phyloP scores from a whole-genome alignment of 352 stramenopile species.

The Peronospora destructor region DNA sequence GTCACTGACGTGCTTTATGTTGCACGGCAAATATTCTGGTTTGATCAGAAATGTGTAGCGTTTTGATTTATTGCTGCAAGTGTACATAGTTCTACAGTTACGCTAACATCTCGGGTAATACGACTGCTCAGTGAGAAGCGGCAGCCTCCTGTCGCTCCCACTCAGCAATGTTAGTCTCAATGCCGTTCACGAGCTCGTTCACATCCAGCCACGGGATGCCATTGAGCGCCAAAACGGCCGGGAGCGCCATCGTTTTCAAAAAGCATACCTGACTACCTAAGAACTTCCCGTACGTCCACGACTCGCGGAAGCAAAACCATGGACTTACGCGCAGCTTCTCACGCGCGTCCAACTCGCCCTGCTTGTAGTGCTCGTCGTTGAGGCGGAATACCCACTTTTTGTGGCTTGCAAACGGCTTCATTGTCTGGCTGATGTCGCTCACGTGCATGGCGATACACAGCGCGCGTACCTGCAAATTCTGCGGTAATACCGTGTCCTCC shows the following conservation, averaged over 20 bases:
- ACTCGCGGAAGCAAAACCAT: constrained; percentile 45
- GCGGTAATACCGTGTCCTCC: constrained; percentile 28
- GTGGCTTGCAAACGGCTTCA: constrained; percentile 74
- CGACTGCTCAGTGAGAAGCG: constrained; percentile 12
- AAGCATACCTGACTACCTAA: constrained; percentile 55
- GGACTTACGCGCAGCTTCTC: constrained; percentile 36
- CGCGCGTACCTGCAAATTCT: constrained; percentile 43
- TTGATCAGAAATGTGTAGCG: constrained; percentile 16
- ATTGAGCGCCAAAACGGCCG: constrained; percentile 49
- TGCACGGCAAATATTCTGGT: background rate
- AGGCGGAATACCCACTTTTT: constrained; percentile 69
- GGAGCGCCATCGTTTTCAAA: constrained; percentile 46
- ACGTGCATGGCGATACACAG: constrained; percentile 72
- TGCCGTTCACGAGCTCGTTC: constrained; percentile 41
- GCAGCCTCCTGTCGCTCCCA: constrained; percentile 36
- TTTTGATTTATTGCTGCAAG: constrained; percentile 33
- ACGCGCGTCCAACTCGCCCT: constrained; percentile 56
- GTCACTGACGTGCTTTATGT: background rate
- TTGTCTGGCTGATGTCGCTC: constrained; percentile 78
- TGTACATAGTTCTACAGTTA: constrained; percentile 32
- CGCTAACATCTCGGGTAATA: constrained; percentile 26
- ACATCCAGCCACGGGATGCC: constrained; percentile 57
- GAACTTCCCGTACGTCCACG: constrained; percentile 46
- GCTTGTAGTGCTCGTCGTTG: constrained; percentile 61
- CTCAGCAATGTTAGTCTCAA: constrained; percentile 52